These are phyloP conservation scores for Strobilomyces confusus DNA, from an alignment of 768 basidiomycete species.

Conservation along the genomic window DNA sequence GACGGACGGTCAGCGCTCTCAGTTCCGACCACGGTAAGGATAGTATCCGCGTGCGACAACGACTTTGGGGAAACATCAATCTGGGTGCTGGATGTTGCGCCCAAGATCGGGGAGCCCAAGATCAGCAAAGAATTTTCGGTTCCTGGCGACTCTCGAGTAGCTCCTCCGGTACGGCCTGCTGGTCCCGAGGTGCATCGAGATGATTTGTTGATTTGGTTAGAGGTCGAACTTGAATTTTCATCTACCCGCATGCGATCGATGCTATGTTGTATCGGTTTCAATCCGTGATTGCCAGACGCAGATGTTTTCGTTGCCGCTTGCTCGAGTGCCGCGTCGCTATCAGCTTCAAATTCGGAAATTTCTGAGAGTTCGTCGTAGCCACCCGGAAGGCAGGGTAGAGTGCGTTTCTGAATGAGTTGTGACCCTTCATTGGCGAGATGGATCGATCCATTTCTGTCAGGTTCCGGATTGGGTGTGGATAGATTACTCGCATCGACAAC, in stretches of 20 bases:
- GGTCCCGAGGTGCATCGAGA: background rate
- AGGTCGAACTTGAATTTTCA: constrained; percentile 1
- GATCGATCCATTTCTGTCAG: background rate
- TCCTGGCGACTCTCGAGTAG: background rate
- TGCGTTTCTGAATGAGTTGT: background rate
- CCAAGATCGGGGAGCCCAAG: constrained; percentile 8
- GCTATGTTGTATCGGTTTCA: background rate
- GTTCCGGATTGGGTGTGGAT: background rate
- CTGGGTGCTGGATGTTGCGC: constrained; percentile 15
- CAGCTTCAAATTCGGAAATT: constrained; percentile 29
- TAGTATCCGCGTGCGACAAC: constrained; percentile 2
- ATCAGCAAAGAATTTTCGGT: background rate
- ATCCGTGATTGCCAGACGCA: background rate
- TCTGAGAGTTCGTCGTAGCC: constrained; percentile 29
- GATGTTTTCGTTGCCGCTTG: background rate
- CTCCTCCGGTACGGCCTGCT: background rate
- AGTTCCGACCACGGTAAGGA: background rate
- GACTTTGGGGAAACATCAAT: constrained; percentile 10
- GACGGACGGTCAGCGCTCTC: background rate
- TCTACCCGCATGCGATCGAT: constrained; percentile 10
- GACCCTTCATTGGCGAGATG: background rate
- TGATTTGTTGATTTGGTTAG: background rate
- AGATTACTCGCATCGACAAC: background rate
- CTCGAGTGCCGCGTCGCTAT: background rate
- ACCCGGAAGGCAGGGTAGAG: background rate